Conservation (phyloP, 2,329 filamentous ascomycete species). For the Penicillium psychrosexuale region DNA sequence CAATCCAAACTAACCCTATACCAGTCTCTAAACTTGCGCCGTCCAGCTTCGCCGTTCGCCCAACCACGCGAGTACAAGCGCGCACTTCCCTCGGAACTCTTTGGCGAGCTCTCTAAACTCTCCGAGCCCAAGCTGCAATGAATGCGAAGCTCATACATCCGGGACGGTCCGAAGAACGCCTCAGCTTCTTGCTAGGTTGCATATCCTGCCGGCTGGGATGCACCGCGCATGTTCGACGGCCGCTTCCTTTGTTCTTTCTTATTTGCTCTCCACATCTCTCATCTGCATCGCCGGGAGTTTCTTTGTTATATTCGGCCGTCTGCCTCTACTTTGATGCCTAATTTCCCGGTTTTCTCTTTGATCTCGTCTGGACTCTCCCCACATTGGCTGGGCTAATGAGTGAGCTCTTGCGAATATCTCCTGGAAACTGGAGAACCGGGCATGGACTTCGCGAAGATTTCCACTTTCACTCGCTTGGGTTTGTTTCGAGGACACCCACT, state of each 20-base stretch:
- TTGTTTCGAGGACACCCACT: conserved; percentile 1
- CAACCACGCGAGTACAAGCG: conserved; percentile 40
- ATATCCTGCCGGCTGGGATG: conserved; percentile 16
- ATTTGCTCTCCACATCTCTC: conserved; percentile 12
- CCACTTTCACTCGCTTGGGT: conserved; percentile 1
- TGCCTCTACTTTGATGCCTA: conserved; percentile 4
- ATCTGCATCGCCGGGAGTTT: conserved; percentile 35
- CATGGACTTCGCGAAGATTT: not conserved
- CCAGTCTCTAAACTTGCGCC: conserved; percentile 39
- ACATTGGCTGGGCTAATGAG: conserved; percentile 5
- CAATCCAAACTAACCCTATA: conserved; percentile 3
- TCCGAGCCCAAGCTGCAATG: conserved; percentile 19
- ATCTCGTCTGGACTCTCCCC: not conserved
- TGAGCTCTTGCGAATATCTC: not conserved
- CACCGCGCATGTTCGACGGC: conserved; percentile 2
- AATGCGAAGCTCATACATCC: not conserved
- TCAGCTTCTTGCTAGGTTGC: not conserved
- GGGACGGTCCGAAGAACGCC: conserved; percentile 14
- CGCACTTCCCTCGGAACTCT: conserved; percentile 33
- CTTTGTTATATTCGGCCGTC: conserved; percentile 24
- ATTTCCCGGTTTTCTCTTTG: not conserved
- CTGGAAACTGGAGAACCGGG: not conserved
- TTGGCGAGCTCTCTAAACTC: conserved; percentile 28
- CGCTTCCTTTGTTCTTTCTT: conserved; percentile 5
- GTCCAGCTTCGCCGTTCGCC: conserved; percentile 41